Evolutionary conservation across 2,329 filamentous ascomycete species (phyloP).

Genomic region (Aspergillus aculeatinus): DNA sequence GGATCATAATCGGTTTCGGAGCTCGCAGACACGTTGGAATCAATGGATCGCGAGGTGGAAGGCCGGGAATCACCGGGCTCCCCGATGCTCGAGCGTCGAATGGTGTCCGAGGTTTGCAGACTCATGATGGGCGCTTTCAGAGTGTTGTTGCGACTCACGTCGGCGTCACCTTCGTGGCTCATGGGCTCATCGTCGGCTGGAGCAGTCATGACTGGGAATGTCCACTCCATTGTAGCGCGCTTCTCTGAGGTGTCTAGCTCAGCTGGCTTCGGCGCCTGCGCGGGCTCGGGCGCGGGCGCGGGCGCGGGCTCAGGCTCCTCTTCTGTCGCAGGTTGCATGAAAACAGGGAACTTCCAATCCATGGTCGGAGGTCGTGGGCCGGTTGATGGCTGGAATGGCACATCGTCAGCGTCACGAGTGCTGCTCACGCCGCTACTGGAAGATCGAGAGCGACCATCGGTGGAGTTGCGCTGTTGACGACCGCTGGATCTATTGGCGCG

Average conservation of each 20-base stretch:
- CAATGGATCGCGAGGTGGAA: constrained; percentile 37
- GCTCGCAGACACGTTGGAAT: constrained; percentile 26
- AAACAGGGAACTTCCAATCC: constrained; percentile 48
- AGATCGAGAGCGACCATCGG: constrained; percentile 34
- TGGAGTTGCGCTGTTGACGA: constrained; percentile 42
- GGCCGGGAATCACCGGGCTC: constrained; percentile 36
- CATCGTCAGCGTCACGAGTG: constrained; percentile 27
- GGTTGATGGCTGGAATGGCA: constrained; percentile 31
- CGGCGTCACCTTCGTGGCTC: constrained; percentile 6
- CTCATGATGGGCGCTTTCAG: constrained; percentile 30
- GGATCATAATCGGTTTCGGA: constrained; percentile 45
- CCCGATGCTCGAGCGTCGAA: constrained; percentile 19
- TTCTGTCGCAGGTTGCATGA: constrained; percentile 24
- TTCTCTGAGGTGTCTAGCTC: constrained; percentile 30
- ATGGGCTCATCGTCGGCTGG: constrained; percentile 15
- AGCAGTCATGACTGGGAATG: constrained; percentile 48
- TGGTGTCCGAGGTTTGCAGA: constrained; percentile 17
- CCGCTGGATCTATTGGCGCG: constrained; percentile 55
- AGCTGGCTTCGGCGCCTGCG: constrained; percentile 15
- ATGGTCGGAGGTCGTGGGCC: constrained; percentile 47
- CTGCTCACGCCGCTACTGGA: constrained; percentile 31
- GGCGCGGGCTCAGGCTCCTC: constrained; percentile 14
- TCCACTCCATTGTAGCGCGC: constrained; percentile 54
- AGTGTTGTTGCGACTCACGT: constrained; percentile 32
- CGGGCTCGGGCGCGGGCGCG: constrained; percentile 8